These are phyloP conservation scores for Inga laurina DNA, from an alignment of 306 rosid genomes.

Conservation along the genomic window DNA sequence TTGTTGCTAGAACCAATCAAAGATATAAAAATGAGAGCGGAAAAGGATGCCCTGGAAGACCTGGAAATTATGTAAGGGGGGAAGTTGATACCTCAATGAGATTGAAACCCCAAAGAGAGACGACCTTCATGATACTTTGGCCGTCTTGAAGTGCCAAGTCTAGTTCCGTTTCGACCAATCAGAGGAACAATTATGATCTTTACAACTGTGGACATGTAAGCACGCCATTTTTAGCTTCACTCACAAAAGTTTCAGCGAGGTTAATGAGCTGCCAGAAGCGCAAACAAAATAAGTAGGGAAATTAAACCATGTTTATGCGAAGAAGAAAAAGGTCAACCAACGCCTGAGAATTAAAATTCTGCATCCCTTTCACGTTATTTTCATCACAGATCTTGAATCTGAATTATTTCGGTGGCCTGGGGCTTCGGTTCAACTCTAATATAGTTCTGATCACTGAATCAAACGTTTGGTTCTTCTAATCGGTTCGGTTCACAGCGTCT, in stretches of 20 bases:
- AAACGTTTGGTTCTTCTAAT: no score
- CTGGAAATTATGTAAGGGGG: not conserved
- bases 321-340: no score
- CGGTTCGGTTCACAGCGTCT: no score
- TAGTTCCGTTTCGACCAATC: constrained; percentile 56
- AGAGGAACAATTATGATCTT: constrained; percentile 89
- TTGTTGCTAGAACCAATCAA: not conserved
- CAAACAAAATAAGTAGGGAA: no score
- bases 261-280: no score
- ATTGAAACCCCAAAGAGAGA: constrained; percentile 84
- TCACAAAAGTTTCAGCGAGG: not conserved
- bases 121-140: constrained; percentile 66
- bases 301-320: no score
- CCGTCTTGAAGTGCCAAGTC: constrained; percentile 60
- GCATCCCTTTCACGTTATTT: no score
- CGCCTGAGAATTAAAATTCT: no score
- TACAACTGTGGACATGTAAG: constrained; percentile 87
- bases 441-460: no score
- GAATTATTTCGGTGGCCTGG: no score
- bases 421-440: no score
- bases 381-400: no score
- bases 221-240: constrained; percentile 70
- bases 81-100: constrained; percentile 60
- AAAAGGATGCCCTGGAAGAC: not conserved
- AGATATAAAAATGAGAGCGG: not conserved